Base-by-base conservation (phyloP, 2,329 filamentous ascomycete species). In the Colletotrichum agaves region DNA sequence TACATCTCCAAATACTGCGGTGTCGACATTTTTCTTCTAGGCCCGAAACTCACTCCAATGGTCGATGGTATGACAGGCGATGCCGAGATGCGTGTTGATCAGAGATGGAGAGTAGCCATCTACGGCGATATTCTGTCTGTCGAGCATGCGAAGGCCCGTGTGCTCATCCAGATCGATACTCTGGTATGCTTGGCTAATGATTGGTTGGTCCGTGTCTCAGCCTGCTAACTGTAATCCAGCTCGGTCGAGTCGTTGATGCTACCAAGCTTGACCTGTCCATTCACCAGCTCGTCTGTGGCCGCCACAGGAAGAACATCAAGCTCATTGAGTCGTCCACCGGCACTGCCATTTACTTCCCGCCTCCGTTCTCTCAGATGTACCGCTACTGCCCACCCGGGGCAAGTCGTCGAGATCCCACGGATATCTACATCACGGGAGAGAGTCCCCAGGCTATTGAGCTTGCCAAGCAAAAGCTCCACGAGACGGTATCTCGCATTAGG, bases 281-380 rank as follows among this genome's bases (percentile, higher is more conserved):
- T 77, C 96, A 99, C 78, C 96, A 94, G 65, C 86, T 98, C 62
- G 90, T 98, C 56, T 98, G 94, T 78, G 96, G 96, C 55, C 92
- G 96, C 55, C 95, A 94, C 73, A 89, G 96, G 73, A 97, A 97
- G 84, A 98, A 98, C 78, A 97, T 99, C 83, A 98, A 98, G 83
- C 84, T 96, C 74, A 98, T 99, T 75, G 96, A 99, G 80, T 97
- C 96, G 13, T 90, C 92, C 31, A 98, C 96, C 13, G 93, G 94
- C 74, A 98, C 96, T 8, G 95, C 96, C 71, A 98, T 99, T 74
- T 99, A 99, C 82, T 98, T 99, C 76, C 96, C 96, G 31, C 94
- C 94, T 7, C 92, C 95, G 1, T 98, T 98, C 77, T 94, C 95
- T 13, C 90, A 91, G 67, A 90, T 98, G 71, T 98, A 96, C 76